These are phyloP conservation scores for Aspergillus awamori DNA, from an alignment of 2,329 filamentous ascomycete species.

Conservation along the genomic window DNA sequence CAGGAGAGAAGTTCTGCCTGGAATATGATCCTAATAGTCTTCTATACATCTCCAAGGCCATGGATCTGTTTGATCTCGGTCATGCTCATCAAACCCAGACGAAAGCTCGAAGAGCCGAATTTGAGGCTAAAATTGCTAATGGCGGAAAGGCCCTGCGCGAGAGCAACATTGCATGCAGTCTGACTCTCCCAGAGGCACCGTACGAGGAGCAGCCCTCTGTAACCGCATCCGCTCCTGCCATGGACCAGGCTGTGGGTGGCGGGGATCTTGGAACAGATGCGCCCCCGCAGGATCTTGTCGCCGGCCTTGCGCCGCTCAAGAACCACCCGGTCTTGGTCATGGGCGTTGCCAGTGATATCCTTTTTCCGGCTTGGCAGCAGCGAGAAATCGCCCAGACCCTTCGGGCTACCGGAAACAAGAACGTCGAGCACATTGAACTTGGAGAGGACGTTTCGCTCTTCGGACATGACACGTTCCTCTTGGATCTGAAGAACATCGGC, in stretches of 20 bases:
- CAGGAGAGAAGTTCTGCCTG: slow-evolving; percentile 96
- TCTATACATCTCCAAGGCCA: slow-evolving; percentile 95
- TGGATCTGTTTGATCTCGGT: slow-evolving; percentile 96
- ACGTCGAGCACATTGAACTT: slow-evolving; percentile 84
- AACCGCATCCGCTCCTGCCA: slow-evolving; percentile 39
- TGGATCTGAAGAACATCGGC: slow-evolving; percentile 90
- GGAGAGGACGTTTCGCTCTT: slow-evolving; percentile 94
- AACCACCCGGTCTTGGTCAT: slow-evolving; percentile 84
- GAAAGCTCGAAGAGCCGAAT: slow-evolving; percentile 62
- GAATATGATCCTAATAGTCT: slow-evolving; percentile 96
- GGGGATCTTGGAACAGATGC: slow-evolving; percentile 34
- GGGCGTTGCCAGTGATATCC: slow-evolving; percentile 91
- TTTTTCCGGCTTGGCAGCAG: slow-evolving; percentile 98
- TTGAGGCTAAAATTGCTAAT: slow-evolving; percentile 60
- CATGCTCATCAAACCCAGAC: slow-evolving; percentile 68
- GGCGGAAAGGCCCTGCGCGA: slow-evolving; percentile 38
- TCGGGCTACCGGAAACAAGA: slow-evolving; percentile 73
- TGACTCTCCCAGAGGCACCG: slow-evolving; percentile 79
- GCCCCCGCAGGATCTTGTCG: slow-evolving; percentile 78
- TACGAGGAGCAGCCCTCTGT: slow-evolving; percentile 81
- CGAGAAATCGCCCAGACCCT: slow-evolving; percentile 87
- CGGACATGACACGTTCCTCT: slow-evolving; percentile 92
- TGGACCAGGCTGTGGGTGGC: slow-evolving; percentile 32
- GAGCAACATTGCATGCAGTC: slow-evolving; percentile 65
- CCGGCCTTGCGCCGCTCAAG: slow-evolving; percentile 70